Conservation (phyloP, 306 rosid genomes). For the Pyrus bretschneideri region DNA sequence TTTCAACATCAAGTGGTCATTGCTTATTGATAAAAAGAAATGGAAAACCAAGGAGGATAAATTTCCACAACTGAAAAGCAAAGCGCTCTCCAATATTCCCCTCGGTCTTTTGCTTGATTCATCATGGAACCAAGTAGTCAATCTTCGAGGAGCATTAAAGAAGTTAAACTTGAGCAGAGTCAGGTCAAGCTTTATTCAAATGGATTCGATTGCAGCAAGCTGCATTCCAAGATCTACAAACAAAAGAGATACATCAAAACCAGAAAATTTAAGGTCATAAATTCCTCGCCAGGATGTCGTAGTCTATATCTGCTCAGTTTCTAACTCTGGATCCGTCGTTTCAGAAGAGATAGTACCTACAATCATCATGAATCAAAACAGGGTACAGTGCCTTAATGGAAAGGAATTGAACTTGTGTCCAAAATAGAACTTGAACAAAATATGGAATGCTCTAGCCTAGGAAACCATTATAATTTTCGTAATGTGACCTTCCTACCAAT, state of each 20-base stretch:
- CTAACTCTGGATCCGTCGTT: no score
- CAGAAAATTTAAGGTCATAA: conserved; percentile 11
- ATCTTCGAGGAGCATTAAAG: background rate
- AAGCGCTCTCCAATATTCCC: conserved; percentile 7
- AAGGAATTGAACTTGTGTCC: no score
- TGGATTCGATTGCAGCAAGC: conserved; percentile 3
- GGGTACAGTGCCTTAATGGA: no score
- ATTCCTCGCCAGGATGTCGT: background rate
- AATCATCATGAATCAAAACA: no score
- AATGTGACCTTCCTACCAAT: no score
- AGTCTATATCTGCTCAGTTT: no score
- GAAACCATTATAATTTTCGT: no score
- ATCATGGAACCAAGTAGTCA: background rate
- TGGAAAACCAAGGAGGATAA: conserved; percentile 12
- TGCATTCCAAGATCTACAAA: conserved; percentile 10
- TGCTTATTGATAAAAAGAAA: background rate
- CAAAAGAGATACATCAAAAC: conserved; percentile 10
- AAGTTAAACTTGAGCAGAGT: background rate
- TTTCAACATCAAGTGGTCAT: background rate
- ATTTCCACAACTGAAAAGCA: conserved; percentile 14
- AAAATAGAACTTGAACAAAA: no score
- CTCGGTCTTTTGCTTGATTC: background rate
- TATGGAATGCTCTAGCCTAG: no score
- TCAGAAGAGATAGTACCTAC: no score
- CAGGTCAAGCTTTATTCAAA: conserved; percentile 6